Evolutionary conservation across 73 alveolate species (phyloP).

Genomic region (Paramecium sonneborni): DNA sequence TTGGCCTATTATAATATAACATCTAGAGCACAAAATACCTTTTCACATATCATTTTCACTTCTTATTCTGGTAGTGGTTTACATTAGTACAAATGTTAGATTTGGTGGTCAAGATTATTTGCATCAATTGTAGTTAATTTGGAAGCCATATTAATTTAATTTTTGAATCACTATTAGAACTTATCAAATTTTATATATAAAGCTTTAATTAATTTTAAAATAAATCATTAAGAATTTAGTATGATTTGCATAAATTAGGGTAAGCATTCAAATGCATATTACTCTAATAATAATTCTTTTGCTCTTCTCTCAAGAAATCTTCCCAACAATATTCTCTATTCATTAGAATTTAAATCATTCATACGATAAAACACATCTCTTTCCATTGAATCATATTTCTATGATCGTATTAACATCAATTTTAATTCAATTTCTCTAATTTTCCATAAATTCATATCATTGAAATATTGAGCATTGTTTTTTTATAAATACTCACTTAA

Average conservation of each 20-base stretch:
- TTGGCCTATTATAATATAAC: slow-evolving; percentile 60
- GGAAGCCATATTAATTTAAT: not conserved
- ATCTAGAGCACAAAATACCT: not conserved
- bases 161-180: not conserved
- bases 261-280: not conserved
- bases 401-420: slow-evolving; percentile 28
- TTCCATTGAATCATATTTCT: slow-evolving; percentile 13
- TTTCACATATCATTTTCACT: not conserved
- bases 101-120: not conserved
- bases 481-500: not conserved
- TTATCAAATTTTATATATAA: not conserved
- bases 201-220: not conserved
- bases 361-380: not conserved
- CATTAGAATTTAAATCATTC: not conserved
- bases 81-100: not conserved
- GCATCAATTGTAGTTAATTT: not conserved
- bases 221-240: not conserved
- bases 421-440: slow-evolving; percentile 14
- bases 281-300: not conserved
- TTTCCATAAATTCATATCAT: not conserved
- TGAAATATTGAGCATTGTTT: slow-evolving; percentile 41
- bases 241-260: not conserved
- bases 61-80: slow-evolving; percentile 27
- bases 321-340: slow-evolving; percentile 15
- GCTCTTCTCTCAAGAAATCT: slow-evolving; percentile 52